Evolutionary conservation across 1,284 basidiomycete species (phyloP), one percentile per base, ranked within the genome.

Genomic region (Gomphus bonarii): DNA sequence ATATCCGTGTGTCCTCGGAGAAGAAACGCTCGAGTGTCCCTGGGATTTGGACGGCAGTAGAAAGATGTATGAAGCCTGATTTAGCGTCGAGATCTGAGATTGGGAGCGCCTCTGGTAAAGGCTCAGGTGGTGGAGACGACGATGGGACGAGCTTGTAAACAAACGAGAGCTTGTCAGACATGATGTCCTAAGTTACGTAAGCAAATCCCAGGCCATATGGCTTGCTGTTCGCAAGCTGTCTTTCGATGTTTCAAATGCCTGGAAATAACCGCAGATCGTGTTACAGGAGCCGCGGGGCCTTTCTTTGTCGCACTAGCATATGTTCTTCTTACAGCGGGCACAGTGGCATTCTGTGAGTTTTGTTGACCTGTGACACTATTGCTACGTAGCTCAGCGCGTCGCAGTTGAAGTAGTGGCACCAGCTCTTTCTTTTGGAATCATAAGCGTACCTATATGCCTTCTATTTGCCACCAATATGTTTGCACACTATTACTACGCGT

Each of bases 201-300:
- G 3, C 38, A 3, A n/a, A 10, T 2, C 33, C 30, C 10, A 18
- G 28, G 9, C 30, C 8, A 8, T 2, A 59, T 59, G 58, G 28
- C 58, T 11, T 42, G 25, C 20, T 82, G 79, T 66, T 74, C 80
- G 3, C 71, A 71, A 54, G 65, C 67, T 25, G 89, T 97, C 52
- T 95, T 95, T 65, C 77, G 82, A 54, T 94, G 90, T 73, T 97
- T 95, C 74, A 89, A 84, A 67, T 73, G 76, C 22, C 70, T 95
- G 31, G 94, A 97, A 72, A 72, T 81, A 49, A 71, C 74, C 49
- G 91, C 82, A 4, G 92, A 97, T 69, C 76, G 78, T 65, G 63
- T 95, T 43, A 97, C 92, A 0, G 92, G 93, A 58, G 84, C 87
- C 53, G 94, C 91, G 14, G 95, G 95, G 0, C 94, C 94, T 0